phyloP scores from a whole-genome alignment of 139 green algal genomes.

The Chloropicon primus region DNA sequence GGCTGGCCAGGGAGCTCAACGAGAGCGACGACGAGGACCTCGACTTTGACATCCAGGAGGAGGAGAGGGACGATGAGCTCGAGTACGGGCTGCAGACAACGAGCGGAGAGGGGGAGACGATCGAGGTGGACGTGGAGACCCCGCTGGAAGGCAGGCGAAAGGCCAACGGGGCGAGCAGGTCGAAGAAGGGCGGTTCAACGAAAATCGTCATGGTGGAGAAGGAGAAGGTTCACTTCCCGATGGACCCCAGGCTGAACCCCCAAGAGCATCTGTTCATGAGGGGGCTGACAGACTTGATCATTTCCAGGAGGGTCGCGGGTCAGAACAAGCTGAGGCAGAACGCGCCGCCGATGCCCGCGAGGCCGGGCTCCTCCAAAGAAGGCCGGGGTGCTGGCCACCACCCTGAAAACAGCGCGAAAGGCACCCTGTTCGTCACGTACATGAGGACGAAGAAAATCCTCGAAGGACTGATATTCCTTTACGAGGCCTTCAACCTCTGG shows the following conservation, averaged over 20 bases:
- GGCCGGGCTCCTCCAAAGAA: too few species aligned
- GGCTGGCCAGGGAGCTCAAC: background rate
- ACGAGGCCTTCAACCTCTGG: background rate
- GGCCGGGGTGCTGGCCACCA: background rate
- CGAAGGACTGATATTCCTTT: background rate
- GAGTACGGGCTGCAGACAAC: background rate
- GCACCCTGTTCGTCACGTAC: background rate
- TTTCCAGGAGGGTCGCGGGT: background rate
- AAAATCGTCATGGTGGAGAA: background rate
- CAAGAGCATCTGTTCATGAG: background rate
- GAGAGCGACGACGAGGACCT: background rate
- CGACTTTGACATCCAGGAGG: background rate
- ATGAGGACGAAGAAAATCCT: background rate
- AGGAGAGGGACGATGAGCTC: background rate
- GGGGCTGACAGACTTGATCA: background rate
- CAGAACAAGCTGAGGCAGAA: background rate
- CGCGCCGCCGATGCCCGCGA: too few species aligned
- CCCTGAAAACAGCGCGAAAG: background rate
- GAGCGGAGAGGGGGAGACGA: background rate
- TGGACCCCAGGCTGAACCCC: background rate
- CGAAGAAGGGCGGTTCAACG: too few species aligned
- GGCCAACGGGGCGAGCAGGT: too few species aligned
- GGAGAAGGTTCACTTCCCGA: background rate
- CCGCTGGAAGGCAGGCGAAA: background rate
- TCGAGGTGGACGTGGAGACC: background rate